Evolutionary conservation across 805 yeast species (phyloP).

Genomic region (Ogataea nonfermentans): DNA sequence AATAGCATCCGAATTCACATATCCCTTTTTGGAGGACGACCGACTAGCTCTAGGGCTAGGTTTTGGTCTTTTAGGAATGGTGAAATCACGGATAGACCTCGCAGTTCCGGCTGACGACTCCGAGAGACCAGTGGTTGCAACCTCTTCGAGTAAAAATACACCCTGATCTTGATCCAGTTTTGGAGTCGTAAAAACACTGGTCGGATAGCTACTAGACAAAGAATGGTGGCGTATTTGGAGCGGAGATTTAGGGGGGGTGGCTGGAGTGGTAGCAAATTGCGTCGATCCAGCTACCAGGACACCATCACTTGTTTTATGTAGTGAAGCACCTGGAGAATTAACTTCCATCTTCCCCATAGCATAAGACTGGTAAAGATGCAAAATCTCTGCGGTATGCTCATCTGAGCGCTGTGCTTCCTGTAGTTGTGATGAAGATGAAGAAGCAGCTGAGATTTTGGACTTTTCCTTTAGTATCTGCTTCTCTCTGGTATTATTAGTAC

Average conservation of each 20-base stretch:
- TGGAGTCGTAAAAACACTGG: slow-evolving; percentile 9
- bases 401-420: neutral
- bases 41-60: slow-evolving; percentile 1
- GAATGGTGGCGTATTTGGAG: neutral
- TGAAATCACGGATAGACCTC: slow-evolving; percentile 2
- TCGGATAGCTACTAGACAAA: slow-evolving; percentile 1
- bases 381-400: neutral
- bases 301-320: too few species aligned
- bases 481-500: too few species aligned
- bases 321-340: too few species aligned
- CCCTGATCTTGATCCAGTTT: slow-evolving; percentile 3
- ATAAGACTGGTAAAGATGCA: slow-evolving; percentile 1
- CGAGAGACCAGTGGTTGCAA: neutral
- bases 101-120: neutral
- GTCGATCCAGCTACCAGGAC: neutral
- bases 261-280: neutral
- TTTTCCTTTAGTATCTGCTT: too few species aligned
- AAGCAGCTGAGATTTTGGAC: too few species aligned
- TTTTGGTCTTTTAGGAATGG: neutral
- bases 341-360: neutral
- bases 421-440: too few species aligned
- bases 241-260: neutral
- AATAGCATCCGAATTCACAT: neutral
- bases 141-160: neutral
- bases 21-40: slow-evolving; percentile 1